A percentile compares a stretch with the other conserved stretches of the same genome.
These are phyloP conservation scores for Cymbopogon citratus DNA, from an alignment of 176 grass and related monocot species.

Conservation along the genomic window DNA sequence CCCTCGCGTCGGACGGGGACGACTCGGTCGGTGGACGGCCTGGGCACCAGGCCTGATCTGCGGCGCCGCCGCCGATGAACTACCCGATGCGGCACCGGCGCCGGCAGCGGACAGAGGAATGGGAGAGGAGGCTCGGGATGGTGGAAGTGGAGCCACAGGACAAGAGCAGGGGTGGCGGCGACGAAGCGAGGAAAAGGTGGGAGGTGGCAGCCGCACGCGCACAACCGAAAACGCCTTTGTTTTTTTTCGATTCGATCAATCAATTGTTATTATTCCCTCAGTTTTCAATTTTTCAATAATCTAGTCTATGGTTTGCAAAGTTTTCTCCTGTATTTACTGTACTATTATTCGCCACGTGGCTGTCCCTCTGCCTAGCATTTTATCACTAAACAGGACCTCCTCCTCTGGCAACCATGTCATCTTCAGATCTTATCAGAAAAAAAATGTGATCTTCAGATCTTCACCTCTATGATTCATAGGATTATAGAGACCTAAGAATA, in stretches of 20 bases:
- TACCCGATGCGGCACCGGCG: neutral
- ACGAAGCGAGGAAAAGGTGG: neutral
- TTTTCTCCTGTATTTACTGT: neutral
- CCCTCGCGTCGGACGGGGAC: neutral
- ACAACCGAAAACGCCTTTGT: neutral
- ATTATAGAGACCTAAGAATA: neutral
- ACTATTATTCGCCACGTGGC: neutral
- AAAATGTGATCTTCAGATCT: no score
- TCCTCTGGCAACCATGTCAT: neutral
- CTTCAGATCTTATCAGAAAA: neutral
- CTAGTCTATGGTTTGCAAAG: no score
- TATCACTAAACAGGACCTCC: neutral
- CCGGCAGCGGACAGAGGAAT: neutral
- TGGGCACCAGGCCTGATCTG: neutral
- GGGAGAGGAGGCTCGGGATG: neutral
- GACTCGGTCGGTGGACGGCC: neutral
- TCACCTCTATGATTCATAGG: neutral
- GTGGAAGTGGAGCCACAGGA: neutral
- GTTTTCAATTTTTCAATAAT: no score
- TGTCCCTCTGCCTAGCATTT: neutral
- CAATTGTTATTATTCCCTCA: no score
- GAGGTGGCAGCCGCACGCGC: constrained; percentile 9
- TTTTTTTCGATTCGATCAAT: no score
- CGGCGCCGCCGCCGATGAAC: neutral
- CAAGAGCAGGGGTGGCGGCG: neutral